phyloP scores from a whole-genome alignment of 306 rosid species.

The Trifolium dubium region DNA sequence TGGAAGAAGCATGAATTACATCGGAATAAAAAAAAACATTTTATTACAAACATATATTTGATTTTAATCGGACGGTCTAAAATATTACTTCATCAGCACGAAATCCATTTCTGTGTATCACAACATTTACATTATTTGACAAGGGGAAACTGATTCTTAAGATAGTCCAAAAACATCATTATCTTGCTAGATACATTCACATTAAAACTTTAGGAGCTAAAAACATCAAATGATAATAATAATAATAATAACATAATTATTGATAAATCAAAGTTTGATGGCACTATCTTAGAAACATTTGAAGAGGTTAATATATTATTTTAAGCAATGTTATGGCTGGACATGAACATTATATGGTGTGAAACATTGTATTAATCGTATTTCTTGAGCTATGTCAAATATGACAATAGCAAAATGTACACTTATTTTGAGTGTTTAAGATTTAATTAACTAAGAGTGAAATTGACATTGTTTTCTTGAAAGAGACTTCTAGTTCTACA shows the following conservation, averaged over 20 bases:
- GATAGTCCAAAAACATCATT: slow-evolving; percentile 24
- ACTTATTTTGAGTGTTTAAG: not conserved
- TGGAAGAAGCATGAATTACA: too few relatives aligned
- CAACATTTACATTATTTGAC: not conserved
- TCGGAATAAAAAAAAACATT: too few relatives aligned
- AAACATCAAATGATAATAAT: slow-evolving; percentile 7
- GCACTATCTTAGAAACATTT: slow-evolving; percentile 16
- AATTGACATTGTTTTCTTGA: slow-evolving; percentile 8
- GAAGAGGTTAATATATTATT: not conserved
- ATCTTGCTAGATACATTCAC: not conserved
- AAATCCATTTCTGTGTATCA: too few relatives aligned
- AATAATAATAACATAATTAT: slow-evolving; percentile 3
- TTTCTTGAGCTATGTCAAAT: not conserved
- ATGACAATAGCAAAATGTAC: slow-evolving; percentile 21
- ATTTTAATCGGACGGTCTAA: too few relatives aligned
- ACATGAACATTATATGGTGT: slow-evolving; percentile 18
- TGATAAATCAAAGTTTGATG: slow-evolving; percentile 24
- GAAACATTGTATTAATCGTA: slow-evolving; percentile 42
- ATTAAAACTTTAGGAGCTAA: not conserved
- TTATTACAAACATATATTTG: too few relatives aligned
- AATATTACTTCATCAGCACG: too few relatives aligned
- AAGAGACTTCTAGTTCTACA: slow-evolving; percentile 17
- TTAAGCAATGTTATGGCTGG: not conserved
- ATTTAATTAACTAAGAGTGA: slow-evolving; percentile 7
- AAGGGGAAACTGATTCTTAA: not conserved